Conservation (phyloP, 352 stramenopile species). For the Nothophytophthora sp. region DNA sequence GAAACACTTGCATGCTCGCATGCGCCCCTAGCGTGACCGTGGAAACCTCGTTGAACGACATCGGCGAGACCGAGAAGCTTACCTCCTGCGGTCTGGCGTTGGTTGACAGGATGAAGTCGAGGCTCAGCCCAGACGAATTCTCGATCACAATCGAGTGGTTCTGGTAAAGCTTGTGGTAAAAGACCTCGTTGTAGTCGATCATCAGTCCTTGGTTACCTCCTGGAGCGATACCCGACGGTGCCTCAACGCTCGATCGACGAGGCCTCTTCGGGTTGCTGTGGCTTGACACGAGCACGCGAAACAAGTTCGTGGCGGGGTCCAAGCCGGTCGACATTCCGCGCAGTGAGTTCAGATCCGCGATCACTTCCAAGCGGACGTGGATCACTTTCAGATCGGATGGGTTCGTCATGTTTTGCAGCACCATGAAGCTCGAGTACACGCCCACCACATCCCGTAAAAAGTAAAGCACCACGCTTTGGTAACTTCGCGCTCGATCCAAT, state of each 20-base stretch:
- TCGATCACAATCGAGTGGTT: constrained; percentile 91
- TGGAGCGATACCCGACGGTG: constrained; percentile 19
- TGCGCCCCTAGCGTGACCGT: constrained; percentile 74
- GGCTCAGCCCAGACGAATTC: constrained; percentile 79
- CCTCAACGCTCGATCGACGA: constrained; percentile 64
- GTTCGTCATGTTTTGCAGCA: constrained; percentile 84
- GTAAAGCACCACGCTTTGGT: constrained; percentile 85
- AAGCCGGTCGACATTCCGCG: constrained; percentile 78
- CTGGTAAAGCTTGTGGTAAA: constrained; percentile 89
- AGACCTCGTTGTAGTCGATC: constrained; percentile 87
- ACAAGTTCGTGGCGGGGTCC: constrained; percentile 73
- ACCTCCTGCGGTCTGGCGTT: constrained; percentile 80
- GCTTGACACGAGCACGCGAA: constrained; percentile 86
- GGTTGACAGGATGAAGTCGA: constrained; percentile 88
- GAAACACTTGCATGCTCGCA: constrained; percentile 78
- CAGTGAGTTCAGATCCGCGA: constrained; percentile 84
- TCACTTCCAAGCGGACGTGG: constrained; percentile 83
- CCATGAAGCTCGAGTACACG: constrained; percentile 86
- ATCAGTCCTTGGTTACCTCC: constrained; percentile 37
- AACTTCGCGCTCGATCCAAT: constrained; percentile 66
- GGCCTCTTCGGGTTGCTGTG: constrained; percentile 59
- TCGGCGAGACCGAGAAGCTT: constrained; percentile 82
- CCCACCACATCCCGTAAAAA: constrained; percentile 81
- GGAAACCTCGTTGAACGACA: constrained; percentile 82
- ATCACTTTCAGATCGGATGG: constrained; percentile 88